phyloP scores from a whole-genome alignment of 345 rosid genomes.

The Reutealis trisperma region DNA sequence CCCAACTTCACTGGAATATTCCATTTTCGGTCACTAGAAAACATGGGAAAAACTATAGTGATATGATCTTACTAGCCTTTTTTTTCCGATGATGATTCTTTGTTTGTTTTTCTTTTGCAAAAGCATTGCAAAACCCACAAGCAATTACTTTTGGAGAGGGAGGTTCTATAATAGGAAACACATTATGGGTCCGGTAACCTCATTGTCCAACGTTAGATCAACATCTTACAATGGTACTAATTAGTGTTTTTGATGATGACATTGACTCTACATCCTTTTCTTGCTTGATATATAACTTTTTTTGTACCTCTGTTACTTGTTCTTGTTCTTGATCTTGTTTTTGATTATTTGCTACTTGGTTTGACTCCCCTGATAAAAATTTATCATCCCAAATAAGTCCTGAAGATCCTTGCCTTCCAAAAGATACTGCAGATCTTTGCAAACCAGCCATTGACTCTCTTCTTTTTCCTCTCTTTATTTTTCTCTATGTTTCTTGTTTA shows the following conservation, averaged over 20 bases:
- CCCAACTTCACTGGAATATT: slow-evolving; percentile 27
- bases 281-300: slow-evolving; percentile 24
- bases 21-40: slow-evolving; percentile 8
- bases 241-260: slow-evolving; percentile 30
- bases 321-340: slow-evolving; percentile 19
- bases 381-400: slow-evolving; percentile 87
- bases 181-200: slow-evolving; percentile 70
- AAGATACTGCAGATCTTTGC: too few relatives aligned
- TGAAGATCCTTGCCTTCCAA: slow-evolving; percentile 92
- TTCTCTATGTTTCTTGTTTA: neutral
- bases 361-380: too few relatives aligned
- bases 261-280: slow-evolving; percentile 46
- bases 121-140: slow-evolving; percentile 79
- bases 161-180: slow-evolving; percentile 84
- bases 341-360: slow-evolving; percentile 32
- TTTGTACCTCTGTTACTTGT: too few relatives aligned
- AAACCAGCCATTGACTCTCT: slow-evolving; percentile 70
- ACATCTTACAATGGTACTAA: slow-evolving; percentile 60
- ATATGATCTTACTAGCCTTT: slow-evolving; percentile 62
- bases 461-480: too few relatives aligned
- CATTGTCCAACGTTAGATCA: slow-evolving; percentile 79
- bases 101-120: slow-evolving; percentile 44
- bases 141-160: slow-evolving; percentile 86
- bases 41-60: slow-evolving; percentile 35
- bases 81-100: slow-evolving; percentile 51